Percentiles rank a stretch among this genome's conserved stretches.
Conservation (phyloP, 345 rosid genomes). For the Fremontodendron californicum region DNA sequence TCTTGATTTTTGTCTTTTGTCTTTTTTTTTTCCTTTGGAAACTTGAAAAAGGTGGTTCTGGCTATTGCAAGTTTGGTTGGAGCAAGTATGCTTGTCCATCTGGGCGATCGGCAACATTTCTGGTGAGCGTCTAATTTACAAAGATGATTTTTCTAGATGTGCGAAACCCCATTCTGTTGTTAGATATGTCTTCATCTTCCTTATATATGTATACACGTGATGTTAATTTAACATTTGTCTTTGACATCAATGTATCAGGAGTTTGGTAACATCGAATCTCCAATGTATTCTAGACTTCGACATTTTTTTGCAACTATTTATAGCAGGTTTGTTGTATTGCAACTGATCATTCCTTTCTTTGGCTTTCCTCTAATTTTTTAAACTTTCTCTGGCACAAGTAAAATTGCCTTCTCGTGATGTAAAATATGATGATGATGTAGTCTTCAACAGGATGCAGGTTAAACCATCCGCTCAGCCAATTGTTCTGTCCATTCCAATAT, state of each 20-base stretch:
- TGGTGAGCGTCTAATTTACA: constrained; percentile 42
- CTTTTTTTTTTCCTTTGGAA: neutral
- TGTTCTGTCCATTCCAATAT: constrained; percentile 73
- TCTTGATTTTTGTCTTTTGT: neutral
- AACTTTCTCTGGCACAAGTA: constrained; percentile 9
- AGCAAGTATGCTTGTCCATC: constrained; percentile 70
- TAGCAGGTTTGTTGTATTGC: constrained; percentile 46
- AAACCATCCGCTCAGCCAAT: constrained; percentile 65
- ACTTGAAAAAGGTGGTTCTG: constrained; percentile 70
- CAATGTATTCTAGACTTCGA: constrained; percentile 68
- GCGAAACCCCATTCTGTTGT: constrained; percentile 2
- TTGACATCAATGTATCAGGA: constrained; percentile 42
- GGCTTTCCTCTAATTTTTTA: constrained; percentile 2
- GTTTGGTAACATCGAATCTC: constrained; percentile 90
- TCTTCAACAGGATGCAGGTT: constrained; percentile 75
- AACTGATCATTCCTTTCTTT: neutral
- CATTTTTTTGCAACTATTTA: constrained; percentile 69
- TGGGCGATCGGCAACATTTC: constrained; percentile 73
- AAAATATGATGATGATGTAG: constrained; percentile 1
- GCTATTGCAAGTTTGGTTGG: constrained; percentile 93
- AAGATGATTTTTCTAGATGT: neutral
- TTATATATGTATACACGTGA: neutral
- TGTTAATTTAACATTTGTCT: neutral
- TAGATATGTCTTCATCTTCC: neutral
- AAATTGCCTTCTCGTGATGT: neutral